These are phyloP conservation scores for Aspergillus sp. DNA, from an alignment of 2,329 filamentous ascomycete genomes.

Conservation along the genomic window DNA sequence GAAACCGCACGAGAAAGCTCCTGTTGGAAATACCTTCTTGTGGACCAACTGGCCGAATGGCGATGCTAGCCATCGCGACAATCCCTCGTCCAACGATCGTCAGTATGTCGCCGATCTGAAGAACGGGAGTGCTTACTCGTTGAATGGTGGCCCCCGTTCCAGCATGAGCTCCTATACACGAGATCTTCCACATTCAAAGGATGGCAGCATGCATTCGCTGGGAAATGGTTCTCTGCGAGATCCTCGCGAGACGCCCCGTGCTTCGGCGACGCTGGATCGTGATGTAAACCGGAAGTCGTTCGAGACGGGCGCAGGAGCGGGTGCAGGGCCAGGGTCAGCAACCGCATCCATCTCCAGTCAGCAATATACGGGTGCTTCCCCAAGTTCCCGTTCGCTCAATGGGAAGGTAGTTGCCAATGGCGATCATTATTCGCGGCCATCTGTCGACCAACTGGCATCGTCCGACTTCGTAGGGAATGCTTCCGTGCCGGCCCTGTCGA, in stretches of 20 bases:
- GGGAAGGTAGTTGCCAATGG: conserved; percentile 27
- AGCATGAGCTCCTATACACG: conserved; percentile 34
- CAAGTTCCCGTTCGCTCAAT: conserved; percentile 16
- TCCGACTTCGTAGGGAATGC: conserved; percentile 22
- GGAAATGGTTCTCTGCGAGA: conserved; percentile 28
- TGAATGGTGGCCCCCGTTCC: conserved; percentile 48
- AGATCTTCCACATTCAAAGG: conserved; percentile 33
- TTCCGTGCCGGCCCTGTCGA: conserved; percentile 25
- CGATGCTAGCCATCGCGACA: conserved; percentile 31
- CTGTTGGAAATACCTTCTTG: conserved; percentile 39
- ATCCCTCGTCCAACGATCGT: conserved; percentile 29
- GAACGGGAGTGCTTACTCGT: conserved; percentile 52
- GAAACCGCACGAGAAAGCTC: conserved; percentile 38
- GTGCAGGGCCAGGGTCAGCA: conserved; percentile 19
- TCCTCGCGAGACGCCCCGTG: conserved; percentile 21
- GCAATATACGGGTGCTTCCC: conserved; percentile 20
- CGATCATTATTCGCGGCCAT: conserved; percentile 18
- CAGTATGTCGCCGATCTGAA: conserved; percentile 31
- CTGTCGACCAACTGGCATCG: conserved; percentile 22
- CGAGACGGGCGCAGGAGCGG: conserved; percentile 20
- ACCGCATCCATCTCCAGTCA: conserved; percentile 17
- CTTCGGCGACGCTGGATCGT: conserved; percentile 20
- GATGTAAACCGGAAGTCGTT: conserved; percentile 19
- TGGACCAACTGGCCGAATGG: conserved; percentile 39
- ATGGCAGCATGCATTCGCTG: conserved; percentile 44